Evolutionary conservation across 164 flowering plant genomes (phyloP).

Genomic region (Tinospora cordifolia): DNA sequence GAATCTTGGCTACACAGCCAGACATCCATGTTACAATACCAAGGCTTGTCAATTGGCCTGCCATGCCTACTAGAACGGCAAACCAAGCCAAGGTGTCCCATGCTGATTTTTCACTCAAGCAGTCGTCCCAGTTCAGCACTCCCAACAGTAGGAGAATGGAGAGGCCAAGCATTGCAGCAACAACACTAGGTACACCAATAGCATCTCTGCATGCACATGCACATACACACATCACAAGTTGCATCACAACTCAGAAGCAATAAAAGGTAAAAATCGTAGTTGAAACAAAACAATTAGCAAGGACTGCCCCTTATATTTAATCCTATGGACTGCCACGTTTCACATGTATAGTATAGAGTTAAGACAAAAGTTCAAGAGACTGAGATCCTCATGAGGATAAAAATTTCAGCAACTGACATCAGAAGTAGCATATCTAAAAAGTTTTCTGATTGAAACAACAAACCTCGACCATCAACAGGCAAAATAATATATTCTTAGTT

Average conservation of each 20-base stretch:
- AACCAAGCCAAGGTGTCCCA: constrained; percentile 27
- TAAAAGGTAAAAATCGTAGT: neutral
- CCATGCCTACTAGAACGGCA: constrained; percentile 24
- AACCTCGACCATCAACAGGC: too few relatives aligned
- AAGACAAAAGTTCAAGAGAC: too few relatives aligned
- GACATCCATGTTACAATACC: constrained; percentile 89
- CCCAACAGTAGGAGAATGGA: constrained; percentile 19
- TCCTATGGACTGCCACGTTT: too few relatives aligned
- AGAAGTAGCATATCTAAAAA: too few relatives aligned
- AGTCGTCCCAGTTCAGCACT: constrained; percentile 25
- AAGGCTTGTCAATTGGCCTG: constrained; percentile 69
- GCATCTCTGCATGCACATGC: constrained; percentile 17
- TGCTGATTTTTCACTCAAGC: constrained; percentile 23
- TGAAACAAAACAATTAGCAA: neutral
- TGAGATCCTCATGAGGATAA: too few relatives aligned
- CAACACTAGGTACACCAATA: constrained; percentile 19
- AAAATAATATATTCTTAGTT: too few relatives aligned
- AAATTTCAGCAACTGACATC: too few relatives aligned
- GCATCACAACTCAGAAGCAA: neutral
- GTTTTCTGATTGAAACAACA: too few relatives aligned
- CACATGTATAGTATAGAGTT: neutral
- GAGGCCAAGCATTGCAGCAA: constrained; percentile 24
- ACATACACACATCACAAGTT: neutral
- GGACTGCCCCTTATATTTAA: neutral
- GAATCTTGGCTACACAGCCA: constrained; percentile 52